A percentile compares a stretch with the other conserved stretches of the same genome.
These are phyloP conservation scores for Heliamphora exappendiculata DNA, from an alignment of 148 eudicot genomes.

Conservation along the genomic window DNA sequence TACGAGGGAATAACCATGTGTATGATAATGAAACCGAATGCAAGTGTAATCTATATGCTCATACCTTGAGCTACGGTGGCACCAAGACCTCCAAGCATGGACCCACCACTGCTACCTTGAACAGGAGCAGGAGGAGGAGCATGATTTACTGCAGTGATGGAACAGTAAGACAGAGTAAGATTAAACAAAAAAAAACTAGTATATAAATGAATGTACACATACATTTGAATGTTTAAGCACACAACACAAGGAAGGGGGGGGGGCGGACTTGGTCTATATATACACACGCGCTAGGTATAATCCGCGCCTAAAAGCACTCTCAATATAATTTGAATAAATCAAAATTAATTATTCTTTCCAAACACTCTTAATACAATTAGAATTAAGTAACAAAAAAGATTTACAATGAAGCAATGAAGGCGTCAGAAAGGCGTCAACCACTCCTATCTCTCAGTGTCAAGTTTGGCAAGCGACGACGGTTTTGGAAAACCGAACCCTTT, in stretches of 20 bases:
- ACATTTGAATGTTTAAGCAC: not conserved
- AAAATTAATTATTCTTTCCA: too few species aligned
- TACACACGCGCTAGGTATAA: too few species aligned
- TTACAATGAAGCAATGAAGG: too few species aligned
- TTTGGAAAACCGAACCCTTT: too few species aligned
- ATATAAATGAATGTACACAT: not conserved
- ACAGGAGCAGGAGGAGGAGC: slow-evolving; percentile 91
- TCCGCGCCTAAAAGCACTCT: too few species aligned
- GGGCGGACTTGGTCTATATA: too few species aligned
- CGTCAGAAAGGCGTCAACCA: not conserved
- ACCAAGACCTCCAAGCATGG: slow-evolving; percentile 62
- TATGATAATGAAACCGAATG: not conserved
- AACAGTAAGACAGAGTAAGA: not conserved
- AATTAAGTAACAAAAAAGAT: too few species aligned
- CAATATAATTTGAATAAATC: too few species aligned
- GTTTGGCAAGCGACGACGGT: too few species aligned
- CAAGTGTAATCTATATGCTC: not conserved
- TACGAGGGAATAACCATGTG: not conserved
- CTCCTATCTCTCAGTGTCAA: too few species aligned
- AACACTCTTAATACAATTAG: too few species aligned
- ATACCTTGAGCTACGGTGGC: slow-evolving; percentile 83
- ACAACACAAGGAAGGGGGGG: not conserved
- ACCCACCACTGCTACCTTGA: slow-evolving; percentile 55
- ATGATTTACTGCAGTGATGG: slow-evolving; percentile 35
- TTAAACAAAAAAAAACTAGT: not conserved